A percentile compares a stretch with the other conserved stretches of the same genome.
Evolutionary conservation across 768 basidiomycete species (phyloP).

Genomic region (Xerocomus spinulosus): DNA sequence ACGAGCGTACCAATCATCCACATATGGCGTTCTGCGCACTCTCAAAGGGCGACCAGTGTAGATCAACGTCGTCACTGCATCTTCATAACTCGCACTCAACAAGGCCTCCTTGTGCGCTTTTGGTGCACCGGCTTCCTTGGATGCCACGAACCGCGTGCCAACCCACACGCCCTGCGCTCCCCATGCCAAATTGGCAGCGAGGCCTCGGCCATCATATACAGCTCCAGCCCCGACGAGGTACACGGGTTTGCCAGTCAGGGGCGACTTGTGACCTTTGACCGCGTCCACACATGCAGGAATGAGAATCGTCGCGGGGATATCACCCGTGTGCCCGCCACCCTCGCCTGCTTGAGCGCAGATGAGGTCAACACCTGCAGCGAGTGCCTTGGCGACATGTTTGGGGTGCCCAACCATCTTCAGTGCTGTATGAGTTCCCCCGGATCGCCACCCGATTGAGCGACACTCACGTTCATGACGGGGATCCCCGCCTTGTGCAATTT

Average conservation of each 20-base stretch:
- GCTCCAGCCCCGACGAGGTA: slow-evolving; percentile 92
- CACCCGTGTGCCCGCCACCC: slow-evolving; percentile 86
- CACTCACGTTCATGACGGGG: slow-evolving; percentile 74
- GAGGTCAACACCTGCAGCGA: slow-evolving; percentile 82
- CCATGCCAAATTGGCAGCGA: slow-evolving; percentile 85
- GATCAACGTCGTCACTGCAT: slow-evolving; percentile 80
- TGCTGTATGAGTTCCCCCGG: background rate
- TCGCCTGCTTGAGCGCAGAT: slow-evolving; percentile 95
- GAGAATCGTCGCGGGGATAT: slow-evolving; percentile 76
- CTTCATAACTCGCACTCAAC: slow-evolving; percentile 67
- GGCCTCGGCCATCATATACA: slow-evolving; percentile 81
- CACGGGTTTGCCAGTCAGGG: slow-evolving; percentile 77
- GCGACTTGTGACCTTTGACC: slow-evolving; percentile 69
- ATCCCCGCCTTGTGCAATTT: slow-evolving; percentile 81
- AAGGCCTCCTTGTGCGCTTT: slow-evolving; percentile 81
- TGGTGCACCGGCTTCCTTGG: slow-evolving; percentile 75
- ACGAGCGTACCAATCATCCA: slow-evolving; percentile 67
- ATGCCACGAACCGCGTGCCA: slow-evolving; percentile 84
- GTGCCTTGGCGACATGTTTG: slow-evolving; percentile 78
- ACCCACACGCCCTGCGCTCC: slow-evolving; percentile 91
- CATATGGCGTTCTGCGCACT: slow-evolving; percentile 78
- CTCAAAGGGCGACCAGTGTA: slow-evolving; percentile 88
- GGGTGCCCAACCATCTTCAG: slow-evolving; percentile 87
- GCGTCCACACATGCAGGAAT: slow-evolving; percentile 89
- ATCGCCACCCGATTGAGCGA: background rate